A percentile compares a stretch with the other conserved stretches of the same genome.
These are phyloP conservation scores for Hanseniaspora osmophila DNA, from an alignment of 805 yeast genomes.

Conservation along the genomic window DNA sequence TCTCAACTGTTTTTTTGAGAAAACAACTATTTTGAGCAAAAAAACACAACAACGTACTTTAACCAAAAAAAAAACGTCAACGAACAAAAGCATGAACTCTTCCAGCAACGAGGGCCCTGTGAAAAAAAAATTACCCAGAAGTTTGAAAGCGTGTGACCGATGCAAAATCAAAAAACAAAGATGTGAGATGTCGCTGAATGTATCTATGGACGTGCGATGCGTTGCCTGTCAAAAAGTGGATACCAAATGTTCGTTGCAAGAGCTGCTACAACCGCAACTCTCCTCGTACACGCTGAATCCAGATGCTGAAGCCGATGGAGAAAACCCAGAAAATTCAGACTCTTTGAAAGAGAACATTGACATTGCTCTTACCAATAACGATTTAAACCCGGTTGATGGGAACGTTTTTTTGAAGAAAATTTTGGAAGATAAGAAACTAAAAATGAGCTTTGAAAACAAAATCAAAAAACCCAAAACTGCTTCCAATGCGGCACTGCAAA, in stretches of 20 bases:
- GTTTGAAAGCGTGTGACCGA: constrained; percentile 4
- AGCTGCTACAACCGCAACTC: background rate
- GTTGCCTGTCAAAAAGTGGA: background rate
- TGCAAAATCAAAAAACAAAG: constrained; percentile 4
- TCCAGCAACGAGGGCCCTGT: background rate
- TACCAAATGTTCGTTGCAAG: background rate
- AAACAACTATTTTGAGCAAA: too few species aligned
- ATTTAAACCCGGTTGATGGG: background rate
- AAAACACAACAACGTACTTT: too few species aligned
- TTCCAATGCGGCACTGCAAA: background rate
- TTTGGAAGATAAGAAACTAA: background rate
- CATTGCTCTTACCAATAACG: background rate
- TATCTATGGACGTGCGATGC: background rate
- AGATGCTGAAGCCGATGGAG: background rate
- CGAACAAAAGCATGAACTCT: background rate
- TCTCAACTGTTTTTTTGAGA: too few species aligned
- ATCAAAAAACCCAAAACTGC: background rate
- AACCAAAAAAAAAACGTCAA: too few species aligned
- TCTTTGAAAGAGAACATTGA: background rate
- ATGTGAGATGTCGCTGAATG: constrained; percentile 1
- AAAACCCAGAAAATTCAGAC: background rate
- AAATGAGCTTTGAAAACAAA: background rate
- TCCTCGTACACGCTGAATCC: background rate
- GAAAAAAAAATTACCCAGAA: constrained; percentile 1
- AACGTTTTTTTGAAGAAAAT: background rate